A percentile compares a stretch with the other conserved stretches of the same genome.
These are phyloP conservation scores for Lactarius tabidus DNA, from an alignment of 768 basidiomycete genomes.

Conservation along the genomic window DNA sequence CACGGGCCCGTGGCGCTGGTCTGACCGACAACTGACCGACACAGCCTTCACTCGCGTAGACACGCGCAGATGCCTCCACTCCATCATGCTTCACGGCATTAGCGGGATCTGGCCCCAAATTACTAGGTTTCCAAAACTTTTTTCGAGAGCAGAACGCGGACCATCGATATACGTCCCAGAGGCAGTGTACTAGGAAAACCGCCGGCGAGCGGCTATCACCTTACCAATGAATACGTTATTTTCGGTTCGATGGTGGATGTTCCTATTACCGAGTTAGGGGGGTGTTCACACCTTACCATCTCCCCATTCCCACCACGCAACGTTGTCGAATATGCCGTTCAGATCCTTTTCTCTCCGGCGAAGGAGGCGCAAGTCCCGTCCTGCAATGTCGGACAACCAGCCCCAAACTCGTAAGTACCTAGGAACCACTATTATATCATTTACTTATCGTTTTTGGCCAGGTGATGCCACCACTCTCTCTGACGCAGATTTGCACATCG, in stretches of 20 bases:
- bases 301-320: background rate
- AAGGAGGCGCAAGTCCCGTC: background rate
- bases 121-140: too few relatives aligned
- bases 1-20: too few relatives aligned
- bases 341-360: background rate
- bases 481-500: background rate
- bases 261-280: background rate
- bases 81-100: too few relatives aligned
- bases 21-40: too few relatives aligned
- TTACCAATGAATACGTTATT: background rate
- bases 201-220: background rate
- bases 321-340: background rate
- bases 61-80: too few relatives aligned
- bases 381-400: background rate
- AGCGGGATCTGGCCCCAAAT: too few relatives aligned
- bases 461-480: background rate
- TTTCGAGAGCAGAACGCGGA: background rate
- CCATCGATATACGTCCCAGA: too few relatives aligned
- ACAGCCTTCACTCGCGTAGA: too few relatives aligned
- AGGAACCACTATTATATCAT: background rate
- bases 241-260: background rate
- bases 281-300: background rate
- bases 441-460: background rate
- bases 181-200: too few relatives aligned
- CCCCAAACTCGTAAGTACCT: background rate